phyloP scores from a whole-genome alignment of 148 eudicot species.

The Nepenthes gracilis region DNA sequence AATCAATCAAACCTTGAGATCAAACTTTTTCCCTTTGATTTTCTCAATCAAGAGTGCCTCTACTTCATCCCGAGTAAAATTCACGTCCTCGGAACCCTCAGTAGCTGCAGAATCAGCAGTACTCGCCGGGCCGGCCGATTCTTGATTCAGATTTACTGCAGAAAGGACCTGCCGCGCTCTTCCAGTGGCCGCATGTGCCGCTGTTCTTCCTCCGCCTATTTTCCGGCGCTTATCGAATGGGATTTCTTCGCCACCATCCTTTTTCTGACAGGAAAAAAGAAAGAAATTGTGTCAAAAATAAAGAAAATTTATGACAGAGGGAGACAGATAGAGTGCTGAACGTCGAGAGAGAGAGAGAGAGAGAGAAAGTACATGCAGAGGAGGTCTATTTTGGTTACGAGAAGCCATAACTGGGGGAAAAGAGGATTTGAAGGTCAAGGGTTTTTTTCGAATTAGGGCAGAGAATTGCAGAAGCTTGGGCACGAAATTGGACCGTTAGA shows the following conservation, averaged over 20 bases:
- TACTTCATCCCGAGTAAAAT: slow-evolving; percentile 53
- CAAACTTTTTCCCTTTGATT: slow-evolving; percentile 51
- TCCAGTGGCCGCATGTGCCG: slow-evolving; percentile 25
- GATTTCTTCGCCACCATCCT: slow-evolving; percentile 22
- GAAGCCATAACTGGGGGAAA: slow-evolving; percentile 19
- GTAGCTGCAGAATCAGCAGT: slow-evolving; percentile 10
- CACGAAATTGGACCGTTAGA: neutral
- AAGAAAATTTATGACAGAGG: neutral
- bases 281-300: neutral
- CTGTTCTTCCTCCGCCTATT: slow-evolving; percentile 27
- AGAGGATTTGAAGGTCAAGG: neutral
- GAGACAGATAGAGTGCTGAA: too few species aligned
- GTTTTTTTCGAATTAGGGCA: neutral
- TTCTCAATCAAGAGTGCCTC: slow-evolving; percentile 69
- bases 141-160: slow-evolving; percentile 19
- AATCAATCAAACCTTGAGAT: slow-evolving; percentile 34
- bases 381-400: slow-evolving; percentile 43
- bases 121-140: slow-evolving; percentile 11
- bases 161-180: slow-evolving; percentile 36
- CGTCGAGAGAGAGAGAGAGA: slow-evolving; percentile 2
- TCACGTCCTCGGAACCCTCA: slow-evolving; percentile 29
- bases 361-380: slow-evolving; percentile 21
- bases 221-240: slow-evolving; percentile 43
- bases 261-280: slow-evolving; percentile 21
- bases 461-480: slow-evolving; percentile 6